These are phyloP conservation scores for Pugionium cornutum DNA, from an alignment of 345 rosid genomes.

Conservation along the genomic window DNA sequence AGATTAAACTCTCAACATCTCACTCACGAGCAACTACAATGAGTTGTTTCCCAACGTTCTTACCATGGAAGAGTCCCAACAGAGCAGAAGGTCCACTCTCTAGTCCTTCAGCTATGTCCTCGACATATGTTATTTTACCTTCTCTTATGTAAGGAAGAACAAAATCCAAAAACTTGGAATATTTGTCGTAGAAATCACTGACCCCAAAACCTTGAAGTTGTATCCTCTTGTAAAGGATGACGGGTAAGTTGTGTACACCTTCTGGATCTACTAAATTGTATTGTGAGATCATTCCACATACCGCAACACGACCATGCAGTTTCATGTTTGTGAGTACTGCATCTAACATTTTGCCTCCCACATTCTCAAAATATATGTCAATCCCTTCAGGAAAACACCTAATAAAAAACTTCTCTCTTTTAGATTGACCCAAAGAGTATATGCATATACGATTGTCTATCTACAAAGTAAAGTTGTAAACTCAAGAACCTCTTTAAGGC, in stretches of 20 bases:
- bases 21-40: constrained; percentile 33
- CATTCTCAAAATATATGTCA: constrained; percentile 64
- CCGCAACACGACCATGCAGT: constrained; percentile 52
- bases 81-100: constrained; percentile 41
- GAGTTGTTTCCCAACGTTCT: constrained; percentile 32
- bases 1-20: neutral
- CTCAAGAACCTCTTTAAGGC: constrained; percentile 34
- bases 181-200: constrained; percentile 36
- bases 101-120: constrained; percentile 52
- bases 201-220: constrained; percentile 45
- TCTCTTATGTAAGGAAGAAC: constrained; percentile 45
- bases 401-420: neutral
- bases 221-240: constrained; percentile 35
- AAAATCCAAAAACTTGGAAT: constrained; percentile 44
- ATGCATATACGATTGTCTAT: neutral
- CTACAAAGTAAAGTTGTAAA: neutral
- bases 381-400: constrained; percentile 66
- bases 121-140: constrained; percentile 46
- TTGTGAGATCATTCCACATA: constrained; percentile 56
- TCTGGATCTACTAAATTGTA: constrained; percentile 41
- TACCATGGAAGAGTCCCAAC: constrained; percentile 32
- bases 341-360: constrained; percentile 38
- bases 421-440: neutral
- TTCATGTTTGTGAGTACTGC: constrained; percentile 60
- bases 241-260: constrained; percentile 41